Base-by-base conservation (phyloP, 306 rosid genomes). In the Rubus parviflorus region DNA sequence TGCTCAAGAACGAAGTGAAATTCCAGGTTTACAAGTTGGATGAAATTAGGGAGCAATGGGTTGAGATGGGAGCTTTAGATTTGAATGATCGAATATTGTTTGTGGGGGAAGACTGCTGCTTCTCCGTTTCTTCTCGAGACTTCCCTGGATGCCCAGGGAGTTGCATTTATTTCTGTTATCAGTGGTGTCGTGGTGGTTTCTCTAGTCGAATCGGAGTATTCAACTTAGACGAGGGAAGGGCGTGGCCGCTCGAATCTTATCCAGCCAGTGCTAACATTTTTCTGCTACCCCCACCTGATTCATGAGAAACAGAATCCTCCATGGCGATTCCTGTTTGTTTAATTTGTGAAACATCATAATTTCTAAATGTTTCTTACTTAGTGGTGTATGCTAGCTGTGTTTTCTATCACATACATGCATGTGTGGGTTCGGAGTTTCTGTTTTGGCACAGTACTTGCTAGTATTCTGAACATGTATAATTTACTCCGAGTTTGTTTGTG, bases 11-110 rank as follows among this genome's bases (percentile, higher is more conserved):
- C 0, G 7, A n/a, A 20, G 30, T 60, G 40, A 25, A 60, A 35
- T 60, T 60, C 65, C 23, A 60, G 65, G 40, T 60, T 13, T 22
- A 58, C 64, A 22, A 60, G 41, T 60, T 60, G 65, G 65, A 60
- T 11, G 41, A 13, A 22, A 12, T 11, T 60, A 2, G 38, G 14
- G 25, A 60, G 65, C 65, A 60, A 30, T 60, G 65, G 41, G 6
- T 25, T 60, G 65, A 60, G 65, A 23, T 60, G 8, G 7, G 11
- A 40, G 65, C 17, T 60, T 60, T 40, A 0, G 65, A 13, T 23
- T 30, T 60, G 17, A 5, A 25, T 60, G 40, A 60, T 60, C 17
- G 65, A 25, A 60, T 60, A 25, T 20, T 60, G 41, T 25, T 60
- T 60, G 40, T 60, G 40, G 65, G 9, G 40, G 40, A 23, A 23